These are phyloP conservation scores for Pseudonitzschia pungens DNA, from an alignment of 108 stramenopile species.

Conservation along the genomic window DNA sequence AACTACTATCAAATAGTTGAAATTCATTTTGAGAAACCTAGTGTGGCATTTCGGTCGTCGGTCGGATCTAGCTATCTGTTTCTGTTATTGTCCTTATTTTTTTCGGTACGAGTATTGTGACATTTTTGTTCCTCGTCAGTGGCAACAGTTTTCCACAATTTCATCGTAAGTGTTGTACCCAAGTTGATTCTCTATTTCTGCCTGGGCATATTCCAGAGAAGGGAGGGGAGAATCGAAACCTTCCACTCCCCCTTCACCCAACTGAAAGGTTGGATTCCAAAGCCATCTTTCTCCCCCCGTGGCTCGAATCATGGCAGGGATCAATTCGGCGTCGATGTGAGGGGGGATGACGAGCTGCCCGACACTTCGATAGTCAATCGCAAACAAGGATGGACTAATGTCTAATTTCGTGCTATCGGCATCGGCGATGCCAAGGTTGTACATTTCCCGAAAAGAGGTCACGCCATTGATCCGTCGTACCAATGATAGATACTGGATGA, in stretches of 20 bases:
- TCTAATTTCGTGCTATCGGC: slow-evolving; percentile 14
- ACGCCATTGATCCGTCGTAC: slow-evolving; percentile 37
- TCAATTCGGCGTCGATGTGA: slow-evolving; percentile 25
- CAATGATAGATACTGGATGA: slow-evolving; percentile 32
- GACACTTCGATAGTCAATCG: slow-evolving; percentile 17
- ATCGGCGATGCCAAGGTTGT: slow-evolving; percentile 17
- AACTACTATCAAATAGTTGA: too few relatives aligned
- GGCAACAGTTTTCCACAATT: slow-evolving; percentile 21
- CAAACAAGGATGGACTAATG: slow-evolving; percentile 13
- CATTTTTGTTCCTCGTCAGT: background rate
- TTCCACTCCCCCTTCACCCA: slow-evolving; percentile 21
- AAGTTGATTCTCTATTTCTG: slow-evolving; percentile 24
- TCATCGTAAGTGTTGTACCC: slow-evolving; percentile 35
- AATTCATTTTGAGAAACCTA: too few relatives aligned
- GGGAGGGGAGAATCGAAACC: slow-evolving; percentile 24
- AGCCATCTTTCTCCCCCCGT: slow-evolving; percentile 35
- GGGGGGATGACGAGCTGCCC: slow-evolving; percentile 20
- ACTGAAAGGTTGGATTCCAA: slow-evolving; percentile 20
- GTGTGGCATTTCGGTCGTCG: too few relatives aligned
- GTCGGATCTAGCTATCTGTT: background rate
- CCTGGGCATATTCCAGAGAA: slow-evolving; percentile 26
- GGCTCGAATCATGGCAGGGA: slow-evolving; percentile 42
- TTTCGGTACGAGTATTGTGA: background rate
- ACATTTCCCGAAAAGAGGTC: slow-evolving; percentile 31
- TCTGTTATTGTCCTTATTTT: background rate